Evolutionary conservation across 768 basidiomycete genomes (phyloP).

Genomic region (Tricholoma sp.): DNA sequence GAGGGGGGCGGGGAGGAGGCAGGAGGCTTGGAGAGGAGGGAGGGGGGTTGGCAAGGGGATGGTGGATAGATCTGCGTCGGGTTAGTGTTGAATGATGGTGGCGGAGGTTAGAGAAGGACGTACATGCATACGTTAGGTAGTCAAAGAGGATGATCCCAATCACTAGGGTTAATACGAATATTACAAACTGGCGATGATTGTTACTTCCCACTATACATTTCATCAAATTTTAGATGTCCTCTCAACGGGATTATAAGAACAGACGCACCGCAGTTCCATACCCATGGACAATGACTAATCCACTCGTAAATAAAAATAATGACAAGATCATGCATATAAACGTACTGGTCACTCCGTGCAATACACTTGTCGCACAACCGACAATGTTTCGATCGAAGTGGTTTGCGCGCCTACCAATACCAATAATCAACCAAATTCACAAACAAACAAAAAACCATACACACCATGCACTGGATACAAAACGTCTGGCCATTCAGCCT

Average conservation of each 20-base stretch:
- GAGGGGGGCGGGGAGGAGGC: slow-evolving; percentile 61
- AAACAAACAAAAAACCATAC: slow-evolving; percentile 13
- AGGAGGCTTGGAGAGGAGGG: slow-evolving; percentile 47
- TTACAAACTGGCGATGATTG: slow-evolving; percentile 93
- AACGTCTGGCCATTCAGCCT: slow-evolving; percentile 94
- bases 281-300: slow-evolving; percentile 93
- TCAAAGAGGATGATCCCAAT: slow-evolving; percentile 77
- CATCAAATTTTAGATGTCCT: background rate
- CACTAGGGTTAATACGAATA: slow-evolving; percentile 88
- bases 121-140: slow-evolving; percentile 79
- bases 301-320: slow-evolving; percentile 2
- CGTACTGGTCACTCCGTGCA: slow-evolving; percentile 90
- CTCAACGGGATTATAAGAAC: too few relatives aligned
- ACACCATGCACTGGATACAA: slow-evolving; percentile 91
- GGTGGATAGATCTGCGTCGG: slow-evolving; percentile 49
- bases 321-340: slow-evolving; percentile 7
- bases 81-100: background rate
- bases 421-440: background rate
- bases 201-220: slow-evolving; percentile 67
- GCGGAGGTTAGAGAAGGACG: slow-evolving; percentile 24
- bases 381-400: slow-evolving; percentile 93
- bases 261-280: slow-evolving; percentile 91
- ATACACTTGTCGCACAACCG: slow-evolving; percentile 87
- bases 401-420: slow-evolving; percentile 67
- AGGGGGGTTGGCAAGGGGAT: slow-evolving; percentile 28